phyloP scores from a whole-genome alignment of 2,329 filamentous ascomycete species.

The Tolypocladium cylindrosporum region DNA sequence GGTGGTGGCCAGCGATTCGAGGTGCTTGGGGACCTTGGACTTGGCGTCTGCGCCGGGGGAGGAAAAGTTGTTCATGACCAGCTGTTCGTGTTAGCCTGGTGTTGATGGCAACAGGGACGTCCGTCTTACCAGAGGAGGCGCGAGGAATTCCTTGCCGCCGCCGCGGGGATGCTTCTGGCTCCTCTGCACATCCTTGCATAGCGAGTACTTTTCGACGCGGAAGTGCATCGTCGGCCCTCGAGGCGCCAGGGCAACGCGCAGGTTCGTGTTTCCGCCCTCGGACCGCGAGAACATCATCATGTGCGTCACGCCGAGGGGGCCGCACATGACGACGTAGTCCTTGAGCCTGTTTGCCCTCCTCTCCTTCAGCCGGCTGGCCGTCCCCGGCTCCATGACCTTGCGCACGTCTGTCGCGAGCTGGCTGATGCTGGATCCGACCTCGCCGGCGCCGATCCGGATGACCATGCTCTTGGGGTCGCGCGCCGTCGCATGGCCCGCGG shows the following conservation, averaged over 20 bases:
- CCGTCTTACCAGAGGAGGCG: conserved; percentile 61
- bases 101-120: too few species aligned
- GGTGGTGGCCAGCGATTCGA: conserved; percentile 85
- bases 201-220: conserved; percentile 85
- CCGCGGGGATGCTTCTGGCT: conserved; percentile 75
- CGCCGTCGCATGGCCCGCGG: conserved; percentile 50
- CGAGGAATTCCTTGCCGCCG: conserved; percentile 76
- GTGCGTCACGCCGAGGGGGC: conserved; percentile 86
- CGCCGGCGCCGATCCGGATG: conserved; percentile 88
- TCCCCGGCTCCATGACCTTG: conserved; percentile 91
- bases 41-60: conserved; percentile 50
- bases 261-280: conserved; percentile 80
- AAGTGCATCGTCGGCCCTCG: conserved; percentile 91
- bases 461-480: conserved; percentile 93
- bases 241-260: conserved; percentile 79
- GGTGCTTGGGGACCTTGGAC: conserved; percentile 77
- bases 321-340: conserved; percentile 93
- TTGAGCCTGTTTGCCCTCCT: conserved; percentile 76
- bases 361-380: conserved; percentile 81
- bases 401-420: conserved; percentile 89
- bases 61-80: conserved; percentile 98
- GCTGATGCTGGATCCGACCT: conserved; percentile 83
- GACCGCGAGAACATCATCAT: conserved; percentile 89
- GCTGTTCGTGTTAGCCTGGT: conserved; percentile 27
- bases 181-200: conserved; percentile 82